Evolutionary conservation across 805 yeast species (phyloP).

Genomic region (Yarrowia bubula): DNA sequence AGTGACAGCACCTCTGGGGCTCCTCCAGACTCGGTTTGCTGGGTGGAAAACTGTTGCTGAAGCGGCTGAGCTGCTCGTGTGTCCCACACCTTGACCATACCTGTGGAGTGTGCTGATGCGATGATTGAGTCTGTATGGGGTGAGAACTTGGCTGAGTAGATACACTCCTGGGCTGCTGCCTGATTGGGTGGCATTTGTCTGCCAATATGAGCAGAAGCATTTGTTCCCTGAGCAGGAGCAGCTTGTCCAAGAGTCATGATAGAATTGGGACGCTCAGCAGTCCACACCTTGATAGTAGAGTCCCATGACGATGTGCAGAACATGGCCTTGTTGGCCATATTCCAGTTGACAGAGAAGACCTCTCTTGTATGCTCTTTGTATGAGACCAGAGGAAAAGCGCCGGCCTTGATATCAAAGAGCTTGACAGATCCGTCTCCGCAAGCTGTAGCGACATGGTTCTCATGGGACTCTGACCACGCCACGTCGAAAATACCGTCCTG

Average conservation of each 20-base stretch:
- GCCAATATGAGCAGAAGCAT: slow-evolving; percentile 13
- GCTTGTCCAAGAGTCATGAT: slow-evolving; percentile 33
- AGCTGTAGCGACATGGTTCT: slow-evolving; percentile 77
- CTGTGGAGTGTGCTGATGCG: slow-evolving; percentile 69
- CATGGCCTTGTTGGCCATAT: slow-evolving; percentile 59
- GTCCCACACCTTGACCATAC: slow-evolving; percentile 80
- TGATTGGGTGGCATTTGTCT: slow-evolving; percentile 9
- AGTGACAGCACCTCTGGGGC: slow-evolving; percentile 62
- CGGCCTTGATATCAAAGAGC: slow-evolving; percentile 64
- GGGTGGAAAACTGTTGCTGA: slow-evolving; percentile 35
- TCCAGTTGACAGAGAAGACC: slow-evolving; percentile 74
- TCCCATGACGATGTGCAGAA: slow-evolving; percentile 86
- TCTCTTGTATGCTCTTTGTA: slow-evolving; percentile 71
- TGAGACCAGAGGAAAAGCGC: slow-evolving; percentile 35
- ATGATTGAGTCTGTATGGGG: slow-evolving; percentile 78
- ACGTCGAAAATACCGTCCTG: slow-evolving; percentile 90
- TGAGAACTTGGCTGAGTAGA: slow-evolving; percentile 76
- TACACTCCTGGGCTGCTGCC: slow-evolving; percentile 50
- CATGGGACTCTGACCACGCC: slow-evolving; percentile 89
- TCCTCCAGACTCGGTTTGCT: slow-evolving; percentile 37
- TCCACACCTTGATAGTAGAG: slow-evolving; percentile 65
- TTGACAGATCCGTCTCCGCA: slow-evolving; percentile 90
- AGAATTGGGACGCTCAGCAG: slow-evolving; percentile 32
- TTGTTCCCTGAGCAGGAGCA: slow-evolving; percentile 22
- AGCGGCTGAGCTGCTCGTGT: slow-evolving; percentile 63